These are phyloP conservation scores for Pseudozyma sp. DNA, from an alignment of 1,284 basidiomycete genomes.

Conservation along the genomic window DNA sequence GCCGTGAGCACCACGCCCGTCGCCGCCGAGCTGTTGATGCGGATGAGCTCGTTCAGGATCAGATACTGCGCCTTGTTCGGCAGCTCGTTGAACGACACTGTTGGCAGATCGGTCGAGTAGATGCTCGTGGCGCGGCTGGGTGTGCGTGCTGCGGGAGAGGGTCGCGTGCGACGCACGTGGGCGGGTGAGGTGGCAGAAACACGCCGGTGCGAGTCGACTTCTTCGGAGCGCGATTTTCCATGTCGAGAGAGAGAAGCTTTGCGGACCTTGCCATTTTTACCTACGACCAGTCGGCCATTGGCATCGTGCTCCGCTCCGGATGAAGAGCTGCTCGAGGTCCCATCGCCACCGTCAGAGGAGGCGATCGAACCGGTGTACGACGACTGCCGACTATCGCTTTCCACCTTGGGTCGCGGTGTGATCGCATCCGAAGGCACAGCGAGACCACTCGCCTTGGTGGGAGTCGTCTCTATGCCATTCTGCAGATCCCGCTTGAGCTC, in stretches of 20 bases:
- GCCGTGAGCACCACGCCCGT: slow-evolving; percentile 66
- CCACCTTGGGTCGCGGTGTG: slow-evolving; percentile 25
- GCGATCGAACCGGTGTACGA: slow-evolving; percentile 31
- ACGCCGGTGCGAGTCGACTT: slow-evolving; percentile 8
- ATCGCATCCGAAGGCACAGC: slow-evolving; percentile 3
- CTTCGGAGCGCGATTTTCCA: slow-evolving; percentile 30
- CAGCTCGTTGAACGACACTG: slow-evolving; percentile 65
- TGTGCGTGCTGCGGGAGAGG: slow-evolving; percentile 1
- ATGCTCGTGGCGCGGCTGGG: slow-evolving; percentile 20
- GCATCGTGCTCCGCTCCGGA: slow-evolving; percentile 32
- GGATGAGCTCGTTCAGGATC: slow-evolving; percentile 67
- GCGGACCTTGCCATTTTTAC: slow-evolving; percentile 13
- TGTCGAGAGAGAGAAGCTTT: slow-evolving; percentile 25
- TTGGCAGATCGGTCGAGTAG: slow-evolving; percentile 37
- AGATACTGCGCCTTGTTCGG: slow-evolving; percentile 68
- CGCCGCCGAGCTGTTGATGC: slow-evolving; percentile 53
- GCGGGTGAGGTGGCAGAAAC: slow-evolving; percentile 9
- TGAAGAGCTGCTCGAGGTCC: slow-evolving; percentile 26
- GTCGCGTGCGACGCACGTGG: slow-evolving; percentile 18
- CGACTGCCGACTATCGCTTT: slow-evolving; percentile 15
- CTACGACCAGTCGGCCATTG: slow-evolving; percentile 18
- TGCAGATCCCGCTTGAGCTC: slow-evolving; percentile 23
- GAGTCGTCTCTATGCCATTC: slow-evolving; percentile 17
- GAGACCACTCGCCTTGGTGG: slow-evolving; percentile 11
- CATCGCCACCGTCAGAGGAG: slow-evolving; percentile 21